These are phyloP conservation scores for Fraxinus sp. DNA, from an alignment of 305 asterid genomes.

Conservation along the genomic window DNA sequence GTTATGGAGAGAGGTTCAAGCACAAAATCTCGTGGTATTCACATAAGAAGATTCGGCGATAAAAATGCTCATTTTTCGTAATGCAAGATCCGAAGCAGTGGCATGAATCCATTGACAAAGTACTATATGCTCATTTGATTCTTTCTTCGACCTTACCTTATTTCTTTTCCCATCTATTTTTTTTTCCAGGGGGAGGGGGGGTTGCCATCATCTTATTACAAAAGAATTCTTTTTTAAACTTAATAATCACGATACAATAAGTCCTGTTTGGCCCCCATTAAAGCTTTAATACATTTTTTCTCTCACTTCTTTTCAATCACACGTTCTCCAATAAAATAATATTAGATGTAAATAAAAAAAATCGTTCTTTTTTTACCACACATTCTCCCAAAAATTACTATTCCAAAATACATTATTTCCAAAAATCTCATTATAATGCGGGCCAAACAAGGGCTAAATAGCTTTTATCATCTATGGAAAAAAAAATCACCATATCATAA, in stretches of 20 bases:
- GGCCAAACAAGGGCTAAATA: neutral
- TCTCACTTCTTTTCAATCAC: neutral
- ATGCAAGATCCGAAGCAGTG: neutral
- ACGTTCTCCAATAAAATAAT: neutral
- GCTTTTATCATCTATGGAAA: constrained; percentile 7
- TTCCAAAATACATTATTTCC: neutral
- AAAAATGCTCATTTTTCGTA: neutral
- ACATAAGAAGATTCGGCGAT: neutral
- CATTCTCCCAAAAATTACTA: neutral
- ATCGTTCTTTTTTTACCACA: neutral
- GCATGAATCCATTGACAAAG: neutral
- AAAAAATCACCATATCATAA: constrained; percentile 64
- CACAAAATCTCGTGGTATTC: neutral
- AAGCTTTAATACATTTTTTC: neutral
- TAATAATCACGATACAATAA: neutral
- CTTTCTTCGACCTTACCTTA: neutral
- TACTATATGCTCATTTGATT: neutral
- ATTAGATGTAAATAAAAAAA: neutral
- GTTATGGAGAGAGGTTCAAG: neutral
- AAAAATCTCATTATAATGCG: neutral
- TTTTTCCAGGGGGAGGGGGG: neutral
- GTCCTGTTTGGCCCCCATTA: neutral
- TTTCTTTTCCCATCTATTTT: neutral
- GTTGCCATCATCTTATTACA: neutral
- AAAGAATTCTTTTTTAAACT: neutral